phyloP scores from a whole-genome alignment of 495 filamentous ascomycete species.

The Penicillium arizonense region DNA sequence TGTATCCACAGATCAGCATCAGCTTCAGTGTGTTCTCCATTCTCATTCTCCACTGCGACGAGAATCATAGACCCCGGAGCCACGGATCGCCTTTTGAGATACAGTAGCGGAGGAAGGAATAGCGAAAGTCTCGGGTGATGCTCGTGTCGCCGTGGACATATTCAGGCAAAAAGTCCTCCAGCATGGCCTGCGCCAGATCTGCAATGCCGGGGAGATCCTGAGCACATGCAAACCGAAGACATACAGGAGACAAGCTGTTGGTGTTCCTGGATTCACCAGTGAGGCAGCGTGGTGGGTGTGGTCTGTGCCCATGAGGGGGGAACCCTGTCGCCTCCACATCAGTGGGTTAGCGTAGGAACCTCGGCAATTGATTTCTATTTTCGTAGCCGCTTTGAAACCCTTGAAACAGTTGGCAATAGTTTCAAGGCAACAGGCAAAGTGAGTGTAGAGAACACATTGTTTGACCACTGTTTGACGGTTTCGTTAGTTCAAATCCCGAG shows the following conservation, averaged over 20 bases:
- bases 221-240: constrained; percentile 4
- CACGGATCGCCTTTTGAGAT: constrained; percentile 6
- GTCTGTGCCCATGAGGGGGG: too few relatives aligned
- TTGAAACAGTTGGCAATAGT: too few relatives aligned
- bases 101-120: constrained; percentile 8
- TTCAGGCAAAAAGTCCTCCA: constrained; percentile 13
- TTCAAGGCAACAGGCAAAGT: too few relatives aligned
- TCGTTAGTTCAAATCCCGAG: too few relatives aligned
- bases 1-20: constrained; percentile 9
- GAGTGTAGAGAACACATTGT: too few relatives aligned
- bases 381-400: too few relatives aligned
- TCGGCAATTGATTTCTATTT: too few relatives aligned
- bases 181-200: constrained; percentile 15
- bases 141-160: constrained; percentile 13
- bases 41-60: constrained; percentile 6
- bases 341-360: too few relatives aligned
- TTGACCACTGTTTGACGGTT: too few relatives aligned
- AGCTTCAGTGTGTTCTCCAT: background rate
- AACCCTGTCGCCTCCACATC: too few relatives aligned
- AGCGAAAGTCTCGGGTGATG: constrained; percentile 11
- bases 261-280: background rate
- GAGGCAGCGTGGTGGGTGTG: too few relatives aligned
- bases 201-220: constrained; percentile 13
- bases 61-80: constrained; percentile 11
- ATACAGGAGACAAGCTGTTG: background rate